phyloP scores from a whole-genome alignment of 306 rosid species.

The Delonix regia region DNA sequence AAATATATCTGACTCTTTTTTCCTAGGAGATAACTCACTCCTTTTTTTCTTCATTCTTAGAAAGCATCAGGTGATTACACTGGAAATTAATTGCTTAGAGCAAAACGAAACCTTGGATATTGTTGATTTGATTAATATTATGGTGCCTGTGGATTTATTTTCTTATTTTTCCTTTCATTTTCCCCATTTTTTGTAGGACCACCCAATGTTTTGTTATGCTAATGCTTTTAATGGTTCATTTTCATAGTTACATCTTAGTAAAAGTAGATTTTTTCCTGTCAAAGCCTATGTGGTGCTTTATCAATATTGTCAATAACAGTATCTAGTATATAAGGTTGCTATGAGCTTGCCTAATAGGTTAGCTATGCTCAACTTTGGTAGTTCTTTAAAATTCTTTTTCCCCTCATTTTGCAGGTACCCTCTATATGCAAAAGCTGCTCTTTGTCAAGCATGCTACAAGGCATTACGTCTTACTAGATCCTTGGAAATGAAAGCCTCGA shows the following conservation, averaged over 20 bases:
- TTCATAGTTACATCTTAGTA: slow-evolving; percentile 4
- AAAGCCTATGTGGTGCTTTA: neutral
- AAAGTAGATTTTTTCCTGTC: neutral
- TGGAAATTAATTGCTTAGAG: neutral
- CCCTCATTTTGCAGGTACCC: slow-evolving; percentile 63
- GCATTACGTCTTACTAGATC: slow-evolving; percentile 77
- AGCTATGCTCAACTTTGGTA: neutral
- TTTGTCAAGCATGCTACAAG: slow-evolving; percentile 90
- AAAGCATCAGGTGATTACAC: neutral
- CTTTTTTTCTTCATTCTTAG: no score
- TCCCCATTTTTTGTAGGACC: neutral
- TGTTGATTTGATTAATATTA: slow-evolving; percentile 14
- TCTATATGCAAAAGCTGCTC: slow-evolving; percentile 81
- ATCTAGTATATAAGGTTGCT: neutral
- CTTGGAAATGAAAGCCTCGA: slow-evolving; percentile 78
- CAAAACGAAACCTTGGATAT: neutral
- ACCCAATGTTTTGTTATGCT: slow-evolving; percentile 12
- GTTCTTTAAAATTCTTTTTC: neutral
- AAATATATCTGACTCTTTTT: neutral
- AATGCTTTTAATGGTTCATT: slow-evolving; percentile 1
- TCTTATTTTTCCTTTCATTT: neutral
- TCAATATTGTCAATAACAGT: neutral
- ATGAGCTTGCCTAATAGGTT: slow-evolving; percentile 15
- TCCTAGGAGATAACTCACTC: neutral
- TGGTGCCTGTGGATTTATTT: slow-evolving; percentile 5